phyloP scores from a whole-genome alignment of 2,329 filamentous ascomycete genomes.

The Hortaea sp. region DNA sequence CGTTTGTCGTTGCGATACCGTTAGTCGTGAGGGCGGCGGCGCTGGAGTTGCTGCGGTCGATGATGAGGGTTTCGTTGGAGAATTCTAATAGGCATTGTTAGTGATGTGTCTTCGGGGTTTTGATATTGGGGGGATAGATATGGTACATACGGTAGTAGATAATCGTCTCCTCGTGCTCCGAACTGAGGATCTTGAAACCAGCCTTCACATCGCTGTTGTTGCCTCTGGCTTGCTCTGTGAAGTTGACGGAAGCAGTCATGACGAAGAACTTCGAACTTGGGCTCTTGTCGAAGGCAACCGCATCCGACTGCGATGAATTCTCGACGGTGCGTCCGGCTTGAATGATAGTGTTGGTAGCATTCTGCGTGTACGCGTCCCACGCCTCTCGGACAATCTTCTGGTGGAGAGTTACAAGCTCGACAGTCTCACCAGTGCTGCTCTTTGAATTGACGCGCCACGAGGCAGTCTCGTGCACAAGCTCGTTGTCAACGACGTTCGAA shows the following conservation, averaged over 20 bases:
- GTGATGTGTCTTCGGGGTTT: background rate
- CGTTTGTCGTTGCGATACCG: constrained; percentile 25
- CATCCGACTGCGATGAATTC: background rate
- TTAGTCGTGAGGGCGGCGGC: constrained; percentile 28
- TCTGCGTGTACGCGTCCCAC: background rate
- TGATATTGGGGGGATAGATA: too few relatives aligned
- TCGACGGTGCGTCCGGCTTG: background rate
- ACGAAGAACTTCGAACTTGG: constrained; percentile 32
- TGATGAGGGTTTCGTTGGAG: constrained; percentile 33
- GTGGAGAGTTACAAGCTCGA: background rate
- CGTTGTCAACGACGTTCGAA: constrained; percentile 31
- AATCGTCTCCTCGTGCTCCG: constrained; percentile 30
- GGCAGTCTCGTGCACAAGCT: constrained; percentile 19
- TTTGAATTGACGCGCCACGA: constrained; percentile 2
- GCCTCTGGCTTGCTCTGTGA: constrained; percentile 27
- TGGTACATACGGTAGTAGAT: constrained; percentile 29
- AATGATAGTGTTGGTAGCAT: background rate
- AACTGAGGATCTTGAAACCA: constrained; percentile 34
- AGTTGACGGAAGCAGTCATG: constrained; percentile 28
- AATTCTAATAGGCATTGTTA: constrained; percentile 18
- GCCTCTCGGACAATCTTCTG: background rate
- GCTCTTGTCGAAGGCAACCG: constrained; percentile 10
- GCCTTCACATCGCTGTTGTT: constrained; percentile 25
- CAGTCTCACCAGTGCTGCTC: background rate
- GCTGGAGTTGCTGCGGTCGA: constrained; percentile 33